Evolutionary conservation across 75 land plant genomes (phyloP).

Genomic region (Pinus taeda): DNA sequence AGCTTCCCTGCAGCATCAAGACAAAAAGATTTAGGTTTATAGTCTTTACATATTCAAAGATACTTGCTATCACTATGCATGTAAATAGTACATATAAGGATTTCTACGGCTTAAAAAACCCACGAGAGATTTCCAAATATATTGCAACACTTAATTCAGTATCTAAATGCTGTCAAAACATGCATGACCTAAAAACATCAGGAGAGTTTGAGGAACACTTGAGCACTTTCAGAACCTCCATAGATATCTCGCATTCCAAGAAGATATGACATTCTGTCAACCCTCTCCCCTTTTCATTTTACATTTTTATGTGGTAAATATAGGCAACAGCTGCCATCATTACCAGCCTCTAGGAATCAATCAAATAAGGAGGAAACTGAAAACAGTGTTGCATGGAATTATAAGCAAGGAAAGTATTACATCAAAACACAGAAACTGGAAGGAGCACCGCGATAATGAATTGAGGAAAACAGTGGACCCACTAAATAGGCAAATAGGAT

Average conservation of each 20-base stretch:
- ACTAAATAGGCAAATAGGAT: too few relatives aligned
- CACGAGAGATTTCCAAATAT: neutral
- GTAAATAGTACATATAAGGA: neutral
- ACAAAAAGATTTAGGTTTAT: neutral
- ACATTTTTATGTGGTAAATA: too few relatives aligned
- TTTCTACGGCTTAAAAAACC: neutral
- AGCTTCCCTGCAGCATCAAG: conserved; percentile 37
- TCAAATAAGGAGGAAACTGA: too few relatives aligned
- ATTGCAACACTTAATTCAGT: neutral
- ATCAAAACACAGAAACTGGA: too few relatives aligned
- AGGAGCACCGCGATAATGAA: too few relatives aligned
- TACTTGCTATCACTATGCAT: neutral
- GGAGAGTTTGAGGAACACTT: neutral
- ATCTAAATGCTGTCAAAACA: neutral
- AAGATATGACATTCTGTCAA: neutral
- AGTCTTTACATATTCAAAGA: neutral
- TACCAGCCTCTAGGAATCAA: too few relatives aligned
- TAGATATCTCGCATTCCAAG: neutral
- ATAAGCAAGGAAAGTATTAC: too few relatives aligned
- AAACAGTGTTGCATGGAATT: too few relatives aligned
- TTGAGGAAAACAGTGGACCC: too few relatives aligned
- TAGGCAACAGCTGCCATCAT: too few relatives aligned
- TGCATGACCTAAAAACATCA: neutral
- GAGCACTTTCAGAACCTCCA: neutral
- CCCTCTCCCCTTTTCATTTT: too few relatives aligned